Base-by-base conservation (phyloP, 108 stramenopile species). In the Nitzschia sp. region DNA sequence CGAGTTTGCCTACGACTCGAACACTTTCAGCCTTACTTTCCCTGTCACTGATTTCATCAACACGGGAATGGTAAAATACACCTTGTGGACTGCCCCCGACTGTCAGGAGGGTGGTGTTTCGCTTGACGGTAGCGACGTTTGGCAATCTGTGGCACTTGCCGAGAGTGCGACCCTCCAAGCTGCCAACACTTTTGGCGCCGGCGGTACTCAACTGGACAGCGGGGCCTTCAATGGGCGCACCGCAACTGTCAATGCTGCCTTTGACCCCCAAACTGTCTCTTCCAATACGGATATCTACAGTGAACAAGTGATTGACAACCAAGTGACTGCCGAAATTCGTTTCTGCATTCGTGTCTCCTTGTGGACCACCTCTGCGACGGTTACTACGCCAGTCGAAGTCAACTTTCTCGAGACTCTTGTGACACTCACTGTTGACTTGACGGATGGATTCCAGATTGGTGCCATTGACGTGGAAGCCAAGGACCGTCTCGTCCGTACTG, bases 361-460 rank as follows among this genome's bases (percentile, higher is more conserved):
- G 57, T 58, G 28, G 28, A 58, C 57, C 49, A 51, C 49, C 21
- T n/a, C 17, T 4, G 4, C 21, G 49, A 19, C 18, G 4, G n/a
- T 51, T 4, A n/a, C 49, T 4, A 51, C 49, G 4, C 49, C 49
- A 19, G 49, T 69, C 36, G 68, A 59, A 59, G 68, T 57, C 18
- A 69, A 69, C 33, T 69, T 42, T 47, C 34, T 69, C 27, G 57
- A 69, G 42, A 69, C 68, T 2, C n/a, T 69, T 1, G 45, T 69
- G 24, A 57, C 55, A 11, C 45, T 69, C 25, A 47, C 46, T 15
- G 68, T 55, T 8, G 36, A 69, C 54, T 59, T 69, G 57, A 69
- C 45, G 1, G 30, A 45, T 18, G 42, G 46, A n/a, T 69, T 69
- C 42, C 4, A 13, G 17, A 32, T 69, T 30, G 45, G 28, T 24